Percentiles rank a stretch among this genome's conserved stretches.
Conservation (phyloP, 257 asterid species). For the Ballota nigra region DNA sequence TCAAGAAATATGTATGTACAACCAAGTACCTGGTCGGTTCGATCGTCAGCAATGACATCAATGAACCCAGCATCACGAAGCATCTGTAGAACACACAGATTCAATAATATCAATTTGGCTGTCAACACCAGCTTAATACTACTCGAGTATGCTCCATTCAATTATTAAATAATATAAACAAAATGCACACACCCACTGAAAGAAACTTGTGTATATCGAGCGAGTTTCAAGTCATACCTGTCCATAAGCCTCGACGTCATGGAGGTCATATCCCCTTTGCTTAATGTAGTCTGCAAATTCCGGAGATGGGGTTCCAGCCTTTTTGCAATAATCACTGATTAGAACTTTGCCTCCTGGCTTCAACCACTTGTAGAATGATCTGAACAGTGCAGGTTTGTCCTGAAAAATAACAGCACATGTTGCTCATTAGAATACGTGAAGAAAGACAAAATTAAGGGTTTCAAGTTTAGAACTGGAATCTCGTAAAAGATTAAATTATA, state of each 20-base stretch:
- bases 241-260: conserved; percentile 75
- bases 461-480: neutral
- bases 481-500: neutral
- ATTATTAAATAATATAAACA: neutral
- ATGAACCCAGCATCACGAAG: conserved; percentile 84
- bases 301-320: conserved; percentile 63
- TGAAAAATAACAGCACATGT: conserved; percentile 26
- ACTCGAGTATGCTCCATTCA: neutral
- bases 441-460: neutral
- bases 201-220: neutral
- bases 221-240: conserved; percentile 44
- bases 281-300: conserved; percentile 74
- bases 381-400: conserved; percentile 93
- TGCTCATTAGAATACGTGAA: neutral
- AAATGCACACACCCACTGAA: neutral
- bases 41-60: conserved; percentile 88
- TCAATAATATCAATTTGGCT: neutral
- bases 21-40: conserved; percentile 73
- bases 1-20: conserved; percentile 6
- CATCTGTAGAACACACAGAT: conserved; percentile 52
- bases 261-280: conserved; percentile 91
- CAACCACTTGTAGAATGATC: conserved; percentile 91
- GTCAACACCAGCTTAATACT: neutral
- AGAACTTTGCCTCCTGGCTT: conserved; percentile 97
- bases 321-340: conserved; percentile 89